A percentile compares a stretch with the other conserved stretches of the same genome.
phyloP scores from a whole-genome alignment of 495 filamentous ascomycete species.

The Monascus purpureus region DNA sequence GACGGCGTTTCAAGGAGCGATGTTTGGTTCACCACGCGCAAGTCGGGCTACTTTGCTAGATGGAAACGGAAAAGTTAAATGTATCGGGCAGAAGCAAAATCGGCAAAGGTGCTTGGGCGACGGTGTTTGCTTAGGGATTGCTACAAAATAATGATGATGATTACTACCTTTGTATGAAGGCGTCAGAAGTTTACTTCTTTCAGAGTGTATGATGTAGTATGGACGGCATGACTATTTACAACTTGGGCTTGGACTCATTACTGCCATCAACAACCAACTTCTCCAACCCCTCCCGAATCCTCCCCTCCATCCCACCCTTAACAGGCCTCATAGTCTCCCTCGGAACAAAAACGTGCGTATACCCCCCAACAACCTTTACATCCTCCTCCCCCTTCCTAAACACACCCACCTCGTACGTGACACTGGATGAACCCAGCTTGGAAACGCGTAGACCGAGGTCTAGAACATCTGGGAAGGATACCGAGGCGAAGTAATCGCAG shows the following conservation, averaged over 20 bases:
- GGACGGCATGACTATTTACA: background rate
- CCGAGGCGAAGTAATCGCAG: conserved; percentile 71
- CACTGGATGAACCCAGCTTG: conserved; percentile 72
- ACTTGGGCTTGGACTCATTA: background rate
- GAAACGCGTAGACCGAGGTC: conserved; percentile 74
- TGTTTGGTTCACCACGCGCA: too few species aligned
- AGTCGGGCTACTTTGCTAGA: too few species aligned
- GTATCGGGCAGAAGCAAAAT: background rate
- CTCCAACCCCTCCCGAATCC: conserved; percentile 30
- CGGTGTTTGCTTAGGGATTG: too few species aligned
- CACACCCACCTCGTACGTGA: conserved; percentile 84
- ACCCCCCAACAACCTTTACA: conserved; percentile 74
- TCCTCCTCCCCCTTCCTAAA: conserved; percentile 63
- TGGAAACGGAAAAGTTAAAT: too few species aligned
- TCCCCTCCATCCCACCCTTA: conserved; percentile 31
- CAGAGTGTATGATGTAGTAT: too few species aligned
- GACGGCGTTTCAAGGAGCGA: background rate
- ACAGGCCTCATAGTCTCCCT: conserved; percentile 53
- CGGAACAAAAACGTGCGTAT: conserved; percentile 81
- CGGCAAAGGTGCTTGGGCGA: background rate
- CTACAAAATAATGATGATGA: background rate
- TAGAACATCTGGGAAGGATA: conserved; percentile 69
- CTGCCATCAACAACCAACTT: conserved; percentile 23
- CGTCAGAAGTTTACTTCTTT: too few species aligned
- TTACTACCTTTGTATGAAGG: background rate